Percentiles rank a stretch among this genome's conserved stretches.
These are phyloP conservation scores for Blastobotrys peoriensis DNA, from an alignment of 805 yeast species.

Conservation along the genomic window DNA sequence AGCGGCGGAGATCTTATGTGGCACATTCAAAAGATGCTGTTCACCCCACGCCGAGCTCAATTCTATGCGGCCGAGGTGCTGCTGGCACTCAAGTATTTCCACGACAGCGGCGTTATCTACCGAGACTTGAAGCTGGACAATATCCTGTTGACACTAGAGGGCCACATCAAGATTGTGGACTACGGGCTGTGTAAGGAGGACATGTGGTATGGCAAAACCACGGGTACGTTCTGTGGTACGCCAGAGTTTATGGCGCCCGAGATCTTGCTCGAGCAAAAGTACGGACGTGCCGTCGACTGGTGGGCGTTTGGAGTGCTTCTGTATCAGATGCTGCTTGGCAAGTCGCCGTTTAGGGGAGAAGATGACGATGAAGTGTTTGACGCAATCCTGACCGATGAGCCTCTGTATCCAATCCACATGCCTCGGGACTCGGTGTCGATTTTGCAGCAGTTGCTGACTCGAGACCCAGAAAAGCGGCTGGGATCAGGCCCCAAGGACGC, in stretches of 20 bases:
- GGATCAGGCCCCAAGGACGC: constrained; percentile 91
- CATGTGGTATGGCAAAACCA: constrained; percentile 79
- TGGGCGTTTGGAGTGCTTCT: constrained; percentile 98
- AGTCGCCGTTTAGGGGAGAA: constrained; percentile 96
- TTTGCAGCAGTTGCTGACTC: constrained; percentile 81
- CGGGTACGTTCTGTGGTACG: constrained; percentile 96
- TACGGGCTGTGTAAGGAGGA: constrained; percentile 95
- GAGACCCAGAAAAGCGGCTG: constrained; percentile 77
- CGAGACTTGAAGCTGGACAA: constrained; percentile 96
- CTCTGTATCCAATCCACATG: constrained; percentile 94
- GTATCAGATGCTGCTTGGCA: constrained; percentile 94
- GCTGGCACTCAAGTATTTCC: constrained; percentile 85
- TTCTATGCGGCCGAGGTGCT: constrained; percentile 96
- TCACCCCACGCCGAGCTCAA: constrained; percentile 87
- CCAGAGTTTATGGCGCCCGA: constrained; percentile 99
- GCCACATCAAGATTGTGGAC: constrained; percentile 95
- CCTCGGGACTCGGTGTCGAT: constrained; percentile 94
- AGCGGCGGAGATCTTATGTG: constrained; percentile 99
- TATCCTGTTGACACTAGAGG: constrained; percentile 79
- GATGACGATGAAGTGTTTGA: constrained; percentile 96
- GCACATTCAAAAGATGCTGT: constrained; percentile 92
- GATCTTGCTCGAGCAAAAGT: constrained; percentile 73
- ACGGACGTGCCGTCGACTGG: constrained; percentile 96
- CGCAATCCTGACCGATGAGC: constrained; percentile 94
- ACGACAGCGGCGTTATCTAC: constrained; percentile 91